A percentile compares a stretch with the other conserved stretches of the same genome.
Conservation (phyloP, 208 protist genomes). For the Leishmania mexicana region DNA sequence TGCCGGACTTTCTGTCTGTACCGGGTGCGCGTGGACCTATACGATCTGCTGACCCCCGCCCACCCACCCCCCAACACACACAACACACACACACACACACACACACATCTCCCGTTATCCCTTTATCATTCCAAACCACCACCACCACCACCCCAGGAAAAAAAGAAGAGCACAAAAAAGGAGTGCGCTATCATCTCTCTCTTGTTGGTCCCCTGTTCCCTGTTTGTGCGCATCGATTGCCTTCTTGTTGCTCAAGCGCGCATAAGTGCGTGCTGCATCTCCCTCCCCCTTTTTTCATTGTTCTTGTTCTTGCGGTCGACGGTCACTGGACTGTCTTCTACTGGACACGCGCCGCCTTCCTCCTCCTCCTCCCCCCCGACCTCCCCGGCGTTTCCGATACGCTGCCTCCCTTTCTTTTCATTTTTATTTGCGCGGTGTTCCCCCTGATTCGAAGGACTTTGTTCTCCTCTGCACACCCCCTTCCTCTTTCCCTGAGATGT, state of each 20-base stretch:
- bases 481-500: background rate
- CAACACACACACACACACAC: background rate
- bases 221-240: background rate
- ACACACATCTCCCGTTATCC: background rate
- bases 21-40: background rate
- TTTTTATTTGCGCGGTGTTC: background rate
- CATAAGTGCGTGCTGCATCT: background rate
- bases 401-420: background rate
- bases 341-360: background rate
- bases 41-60: background rate
- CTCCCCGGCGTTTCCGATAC: background rate
- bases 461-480: background rate
- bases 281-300: background rate
- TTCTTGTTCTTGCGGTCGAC: background rate
- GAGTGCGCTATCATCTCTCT: background rate
- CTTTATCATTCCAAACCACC: slow-evolving; percentile 1
- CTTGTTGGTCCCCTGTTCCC: background rate
- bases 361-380: background rate
- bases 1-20: background rate
- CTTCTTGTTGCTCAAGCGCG: background rate
- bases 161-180: background rate
- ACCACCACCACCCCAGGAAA: background rate
- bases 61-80: background rate
- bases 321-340: background rate
- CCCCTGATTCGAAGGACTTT: background rate